phyloP scores from a whole-genome alignment of 1,284 basidiomycete genomes.

The Boletellus dicymbophilus region DNA sequence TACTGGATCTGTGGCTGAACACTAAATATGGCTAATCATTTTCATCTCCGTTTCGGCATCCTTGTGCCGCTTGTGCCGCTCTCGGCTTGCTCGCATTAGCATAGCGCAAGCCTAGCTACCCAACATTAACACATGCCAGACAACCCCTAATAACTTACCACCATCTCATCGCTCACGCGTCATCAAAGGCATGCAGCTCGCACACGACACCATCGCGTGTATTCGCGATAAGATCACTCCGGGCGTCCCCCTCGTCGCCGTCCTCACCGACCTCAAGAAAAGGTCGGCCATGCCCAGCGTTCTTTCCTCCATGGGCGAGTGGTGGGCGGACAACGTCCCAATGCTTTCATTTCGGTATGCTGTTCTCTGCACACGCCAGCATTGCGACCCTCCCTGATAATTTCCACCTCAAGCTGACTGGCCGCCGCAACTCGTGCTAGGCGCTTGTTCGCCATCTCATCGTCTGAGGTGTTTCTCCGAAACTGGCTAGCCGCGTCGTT shows the following conservation, averaged over 20 bases:
- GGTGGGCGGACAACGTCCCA: conserved; percentile 31
- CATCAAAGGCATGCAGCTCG: conserved; percentile 29
- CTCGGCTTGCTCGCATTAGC: too few species aligned
- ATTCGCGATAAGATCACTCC: conserved; percentile 23
- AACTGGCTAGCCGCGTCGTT: conserved; percentile 26
- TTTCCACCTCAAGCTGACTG: conserved; percentile 26
- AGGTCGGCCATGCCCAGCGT: conserved; percentile 19
- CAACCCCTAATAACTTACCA: conserved; percentile 7
- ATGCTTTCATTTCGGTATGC: conserved; percentile 19
- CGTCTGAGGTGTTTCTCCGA: conserved; percentile 22
- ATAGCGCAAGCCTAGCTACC: too few species aligned
- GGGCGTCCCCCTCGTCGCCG: conserved; percentile 24
- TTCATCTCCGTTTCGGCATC: too few species aligned
- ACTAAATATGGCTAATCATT: too few species aligned
- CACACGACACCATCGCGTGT: conserved; percentile 28
- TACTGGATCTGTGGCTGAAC: too few species aligned
- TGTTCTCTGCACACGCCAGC: conserved; percentile 32
- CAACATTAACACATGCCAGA: too few species aligned
- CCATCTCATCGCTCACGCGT: conserved; percentile 11
- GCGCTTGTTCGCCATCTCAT: conserved; percentile 22
- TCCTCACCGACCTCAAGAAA: conserved; percentile 38
- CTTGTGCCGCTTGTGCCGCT: too few species aligned
- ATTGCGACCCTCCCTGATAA: conserved; percentile 31
- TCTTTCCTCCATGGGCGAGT: conserved; percentile 32
- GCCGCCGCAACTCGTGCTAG: conserved; percentile 22